Conservation (phyloP, 2,329 filamentous ascomycete species). For the Pyrenochaeta sp. region DNA sequence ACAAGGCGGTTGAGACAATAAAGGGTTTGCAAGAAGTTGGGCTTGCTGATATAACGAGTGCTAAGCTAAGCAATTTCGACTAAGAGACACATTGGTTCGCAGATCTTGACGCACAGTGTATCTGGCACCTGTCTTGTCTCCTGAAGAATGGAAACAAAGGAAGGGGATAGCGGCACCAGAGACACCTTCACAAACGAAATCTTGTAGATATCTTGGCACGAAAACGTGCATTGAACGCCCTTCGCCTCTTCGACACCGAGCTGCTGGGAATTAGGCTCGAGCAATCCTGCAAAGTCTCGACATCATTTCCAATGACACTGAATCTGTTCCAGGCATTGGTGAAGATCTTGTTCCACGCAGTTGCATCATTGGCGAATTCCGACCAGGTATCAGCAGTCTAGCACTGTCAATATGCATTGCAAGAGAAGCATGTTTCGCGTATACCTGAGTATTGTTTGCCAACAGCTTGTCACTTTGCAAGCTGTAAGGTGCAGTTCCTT, state of each 20-base stretch:
- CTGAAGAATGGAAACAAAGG: too few relatives aligned
- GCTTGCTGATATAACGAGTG: conserved; percentile 14
- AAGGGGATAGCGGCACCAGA: too few relatives aligned
- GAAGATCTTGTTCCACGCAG: conserved; percentile 30
- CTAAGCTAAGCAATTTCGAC: conserved; percentile 22
- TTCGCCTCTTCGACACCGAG: background rate
- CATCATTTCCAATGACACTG: conserved; percentile 31
- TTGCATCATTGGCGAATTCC: conserved; percentile 22
- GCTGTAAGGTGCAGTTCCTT: conserved; percentile 35
- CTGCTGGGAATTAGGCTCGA: conserved; percentile 23
- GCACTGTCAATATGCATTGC: background rate
- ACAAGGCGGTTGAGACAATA: conserved; percentile 25
- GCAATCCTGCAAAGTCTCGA: conserved; percentile 28
- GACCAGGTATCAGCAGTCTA: conserved; percentile 28
- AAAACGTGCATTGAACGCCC: background rate
- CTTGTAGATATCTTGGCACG: background rate
- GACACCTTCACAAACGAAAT: background rate
- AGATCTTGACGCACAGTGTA: too few relatives aligned
- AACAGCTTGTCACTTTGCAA: conserved; percentile 30
- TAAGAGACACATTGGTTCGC: conserved; percentile 21
- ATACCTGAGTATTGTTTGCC: conserved; percentile 28
- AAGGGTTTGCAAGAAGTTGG: conserved; percentile 21
- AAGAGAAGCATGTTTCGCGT: background rate
- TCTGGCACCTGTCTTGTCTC: too few relatives aligned
- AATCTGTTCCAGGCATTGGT: conserved; percentile 31